These are phyloP conservation scores for Apiotrichum porosum DNA, from an alignment of 1,284 basidiomycete genomes.

Conservation along the genomic window DNA sequence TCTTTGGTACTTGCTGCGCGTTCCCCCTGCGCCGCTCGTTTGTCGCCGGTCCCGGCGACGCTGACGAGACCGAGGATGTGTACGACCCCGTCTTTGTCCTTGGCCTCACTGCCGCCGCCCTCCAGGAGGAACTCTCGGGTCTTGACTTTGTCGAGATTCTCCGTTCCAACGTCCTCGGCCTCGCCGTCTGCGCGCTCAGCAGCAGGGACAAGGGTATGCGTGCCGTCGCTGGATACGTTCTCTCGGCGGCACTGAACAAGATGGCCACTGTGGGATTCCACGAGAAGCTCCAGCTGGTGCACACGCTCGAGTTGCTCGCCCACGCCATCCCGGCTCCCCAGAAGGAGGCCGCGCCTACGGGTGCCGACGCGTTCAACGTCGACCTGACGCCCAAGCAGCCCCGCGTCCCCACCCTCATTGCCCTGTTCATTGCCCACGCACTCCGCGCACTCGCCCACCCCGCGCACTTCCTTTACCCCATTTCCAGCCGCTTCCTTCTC, in stretches of 20 bases:
- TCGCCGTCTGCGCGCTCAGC: constrained; percentile 70
- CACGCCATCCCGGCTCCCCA: constrained; percentile 53
- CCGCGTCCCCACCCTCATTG: constrained; percentile 62
- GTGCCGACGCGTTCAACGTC: not conserved
- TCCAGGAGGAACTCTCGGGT: constrained; percentile 59
- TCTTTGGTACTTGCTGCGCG: constrained; percentile 67
- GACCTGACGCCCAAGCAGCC: constrained; percentile 30
- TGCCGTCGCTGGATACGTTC: constrained; percentile 48
- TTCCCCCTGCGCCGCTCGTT: constrained; percentile 55
- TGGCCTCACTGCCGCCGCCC: constrained; percentile 61
- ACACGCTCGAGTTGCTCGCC: constrained; percentile 69
- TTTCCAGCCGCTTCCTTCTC: constrained; percentile 72
- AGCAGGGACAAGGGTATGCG: constrained; percentile 62
- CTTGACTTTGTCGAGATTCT: constrained; percentile 80
- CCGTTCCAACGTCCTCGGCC: constrained; percentile 69
- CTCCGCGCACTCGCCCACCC: constrained; percentile 74
- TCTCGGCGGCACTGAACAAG: constrained; percentile 21
- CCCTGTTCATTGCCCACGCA: constrained; percentile 73
- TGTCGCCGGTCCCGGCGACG: not conserved
- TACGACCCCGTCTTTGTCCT: constrained; percentile 83
- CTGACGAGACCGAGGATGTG: constrained; percentile 36
- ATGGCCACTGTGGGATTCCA: constrained; percentile 56
- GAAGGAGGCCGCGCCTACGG: too few species aligned
- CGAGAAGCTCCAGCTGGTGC: constrained; percentile 70
- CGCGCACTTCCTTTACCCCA: constrained; percentile 71